Conservation (phyloP, 345 rosid genomes). For the Bruguiera gymnorhiza region DNA sequence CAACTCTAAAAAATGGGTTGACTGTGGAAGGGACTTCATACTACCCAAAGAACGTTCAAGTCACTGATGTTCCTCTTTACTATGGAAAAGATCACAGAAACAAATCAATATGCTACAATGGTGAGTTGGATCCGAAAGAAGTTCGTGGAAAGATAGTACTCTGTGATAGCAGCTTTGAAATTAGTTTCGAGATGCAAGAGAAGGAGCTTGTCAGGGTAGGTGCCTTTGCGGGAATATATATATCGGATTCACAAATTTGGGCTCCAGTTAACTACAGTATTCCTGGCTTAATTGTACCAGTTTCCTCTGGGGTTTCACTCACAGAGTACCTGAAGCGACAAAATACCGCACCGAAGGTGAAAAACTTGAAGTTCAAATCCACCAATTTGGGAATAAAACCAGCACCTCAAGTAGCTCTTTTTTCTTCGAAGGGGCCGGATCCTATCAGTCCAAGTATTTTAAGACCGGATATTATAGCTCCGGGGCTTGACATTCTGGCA, state of each 20-base stretch:
- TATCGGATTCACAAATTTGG: constrained; percentile 14
- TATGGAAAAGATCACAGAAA: constrained; percentile 20
- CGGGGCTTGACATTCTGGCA: constrained; percentile 24
- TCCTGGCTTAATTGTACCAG: constrained; percentile 25
- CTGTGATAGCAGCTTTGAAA: constrained; percentile 17
- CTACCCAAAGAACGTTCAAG: constrained; percentile 25
- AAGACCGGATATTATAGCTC: constrained; percentile 49
- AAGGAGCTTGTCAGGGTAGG: constrained; percentile 29
- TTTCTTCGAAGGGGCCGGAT: constrained; percentile 68
- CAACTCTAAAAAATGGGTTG: constrained; percentile 27
- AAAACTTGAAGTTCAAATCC: constrained; percentile 24
- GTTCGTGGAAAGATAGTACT: constrained; percentile 36
- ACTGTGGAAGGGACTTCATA: constrained; percentile 31
- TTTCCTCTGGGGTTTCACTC: constrained; percentile 13
- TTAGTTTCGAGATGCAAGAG: constrained; percentile 6
- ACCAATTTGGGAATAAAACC: constrained; percentile 34
- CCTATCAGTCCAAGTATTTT: constrained; percentile 35
- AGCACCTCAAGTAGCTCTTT: constrained; percentile 59
- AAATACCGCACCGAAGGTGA: constrained; percentile 21
- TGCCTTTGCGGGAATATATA: constrained; percentile 36
- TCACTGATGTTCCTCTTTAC: constrained; percentile 24
- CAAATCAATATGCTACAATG: constrained; percentile 25
- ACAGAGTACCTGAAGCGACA: constrained; percentile 8
- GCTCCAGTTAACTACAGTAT: constrained; percentile 15
- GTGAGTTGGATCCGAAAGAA: constrained; percentile 26